Evolutionary conservation across 805 yeast genomes (phyloP).

Genomic region (Sugiyamaella marilandica): DNA sequence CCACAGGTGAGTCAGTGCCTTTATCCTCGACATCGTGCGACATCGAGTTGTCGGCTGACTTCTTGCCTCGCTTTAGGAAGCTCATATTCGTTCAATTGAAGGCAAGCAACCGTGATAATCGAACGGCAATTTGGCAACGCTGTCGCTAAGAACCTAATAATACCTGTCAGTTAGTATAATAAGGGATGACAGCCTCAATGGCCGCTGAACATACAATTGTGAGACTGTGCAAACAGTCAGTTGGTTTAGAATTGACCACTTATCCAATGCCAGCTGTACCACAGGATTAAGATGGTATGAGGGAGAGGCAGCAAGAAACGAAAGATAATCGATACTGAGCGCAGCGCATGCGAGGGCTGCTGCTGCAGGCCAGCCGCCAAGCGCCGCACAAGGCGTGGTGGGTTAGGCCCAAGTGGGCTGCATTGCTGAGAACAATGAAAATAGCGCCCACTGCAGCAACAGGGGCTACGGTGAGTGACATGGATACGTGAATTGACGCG

Average conservation of each 20-base stretch:
- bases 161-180: neutral
- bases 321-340: too few relatives aligned
- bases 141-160: too few relatives aligned
- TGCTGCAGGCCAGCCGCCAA: slow-evolving; percentile 1
- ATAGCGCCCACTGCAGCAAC: too few relatives aligned
- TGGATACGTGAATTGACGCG: too few relatives aligned
- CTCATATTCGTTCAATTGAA: neutral
- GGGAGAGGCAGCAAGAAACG: neutral
- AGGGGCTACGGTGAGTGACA: too few relatives aligned
- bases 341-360: neutral
- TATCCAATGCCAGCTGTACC: neutral
- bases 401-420: neutral
- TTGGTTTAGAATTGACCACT: neutral
- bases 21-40: slow-evolving; percentile 2
- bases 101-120: neutral
- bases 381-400: slow-evolving; percentile 5
- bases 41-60: neutral
- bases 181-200: neutral
- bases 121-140: too few relatives aligned
- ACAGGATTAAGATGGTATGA: neutral
- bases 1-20: neutral
- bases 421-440: too few relatives aligned
- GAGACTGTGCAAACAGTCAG: neutral
- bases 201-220: neutral
- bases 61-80: neutral